A percentile compares a stretch with the other conserved stretches of the same genome.
phyloP scores from a whole-genome alignment of 139 green algal genomes.

The Closterium sp. region DNA sequence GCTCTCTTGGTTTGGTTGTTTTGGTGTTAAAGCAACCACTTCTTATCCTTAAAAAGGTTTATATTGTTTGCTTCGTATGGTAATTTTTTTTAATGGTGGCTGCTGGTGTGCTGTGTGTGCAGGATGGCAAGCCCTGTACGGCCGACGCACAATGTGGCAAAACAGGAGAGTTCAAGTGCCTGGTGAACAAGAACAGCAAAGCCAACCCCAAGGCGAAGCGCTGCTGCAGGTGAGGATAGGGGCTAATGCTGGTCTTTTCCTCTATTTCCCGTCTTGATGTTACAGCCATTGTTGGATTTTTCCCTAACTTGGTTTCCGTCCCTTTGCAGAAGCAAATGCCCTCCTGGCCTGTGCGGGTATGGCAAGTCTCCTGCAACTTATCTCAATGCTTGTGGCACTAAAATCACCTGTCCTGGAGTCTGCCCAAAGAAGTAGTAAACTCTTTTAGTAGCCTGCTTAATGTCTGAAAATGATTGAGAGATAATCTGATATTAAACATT shows the following conservation, averaged over 20 bases:
- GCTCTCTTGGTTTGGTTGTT: too few relatives aligned
- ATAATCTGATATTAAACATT: too few relatives aligned
- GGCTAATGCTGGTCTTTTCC: neutral
- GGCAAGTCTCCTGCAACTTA: neutral
- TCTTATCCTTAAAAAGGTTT: too few relatives aligned
- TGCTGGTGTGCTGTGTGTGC: neutral
- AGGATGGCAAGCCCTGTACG: neutral
- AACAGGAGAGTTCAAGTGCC: neutral
- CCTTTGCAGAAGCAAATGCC: neutral
- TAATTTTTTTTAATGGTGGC: too few relatives aligned
- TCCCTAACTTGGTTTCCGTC: neutral
- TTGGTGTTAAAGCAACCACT: too few relatives aligned
- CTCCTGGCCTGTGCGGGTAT: neutral
- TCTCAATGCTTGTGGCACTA: neutral
- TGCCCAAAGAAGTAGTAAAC: neutral
- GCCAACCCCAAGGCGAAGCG: neutral
- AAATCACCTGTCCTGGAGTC: neutral
- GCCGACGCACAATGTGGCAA: neutral
- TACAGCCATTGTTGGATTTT: neutral
- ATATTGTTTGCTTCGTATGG: too few relatives aligned
- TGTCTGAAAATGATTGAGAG: too few relatives aligned
- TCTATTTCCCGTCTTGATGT: neutral
- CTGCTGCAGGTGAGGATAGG: neutral
- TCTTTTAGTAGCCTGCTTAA: too few relatives aligned
- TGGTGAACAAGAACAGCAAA: neutral